Evolutionary conservation across 345 rosid genomes (phyloP).

Genomic region (Citrus hindsii): DNA sequence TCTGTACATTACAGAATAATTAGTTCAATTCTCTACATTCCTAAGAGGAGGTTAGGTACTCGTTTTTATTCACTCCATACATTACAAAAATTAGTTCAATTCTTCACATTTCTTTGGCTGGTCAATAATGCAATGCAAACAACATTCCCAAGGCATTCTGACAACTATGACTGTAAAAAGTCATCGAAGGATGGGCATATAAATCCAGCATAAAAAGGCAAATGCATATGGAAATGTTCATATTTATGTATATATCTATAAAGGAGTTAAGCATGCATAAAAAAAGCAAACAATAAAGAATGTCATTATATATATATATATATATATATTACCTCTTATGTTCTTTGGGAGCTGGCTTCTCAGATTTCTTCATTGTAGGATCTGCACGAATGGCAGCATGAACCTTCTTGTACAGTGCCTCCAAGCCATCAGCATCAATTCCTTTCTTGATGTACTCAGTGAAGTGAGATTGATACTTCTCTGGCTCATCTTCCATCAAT

Average conservation of each 20-base stretch:
- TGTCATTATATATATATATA: neutral
- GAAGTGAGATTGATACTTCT: conserved; percentile 68
- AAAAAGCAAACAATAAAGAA: neutral
- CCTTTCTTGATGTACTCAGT: conserved; percentile 55
- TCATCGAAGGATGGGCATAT: neutral
- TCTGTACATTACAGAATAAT: too few relatives aligned
- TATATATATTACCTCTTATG: conserved; percentile 47
- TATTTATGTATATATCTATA: neutral
- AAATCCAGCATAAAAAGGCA: neutral
- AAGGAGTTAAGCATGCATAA: neutral
- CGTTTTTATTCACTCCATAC: too few relatives aligned
- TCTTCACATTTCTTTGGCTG: neutral
- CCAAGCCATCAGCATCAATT: conserved; percentile 51
- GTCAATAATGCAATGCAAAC: neutral
- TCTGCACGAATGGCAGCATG: conserved; percentile 80
- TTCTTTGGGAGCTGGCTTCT: conserved; percentile 49
- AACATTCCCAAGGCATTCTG: neutral
- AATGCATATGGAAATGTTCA: neutral
- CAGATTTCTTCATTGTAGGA: conserved; percentile 46
- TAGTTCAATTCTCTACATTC: too few relatives aligned
- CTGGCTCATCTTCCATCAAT: conserved; percentile 59
- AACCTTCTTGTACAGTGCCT: conserved; percentile 60
- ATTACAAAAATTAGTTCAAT: neutral
- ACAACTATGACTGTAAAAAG: neutral
- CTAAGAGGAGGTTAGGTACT: too few relatives aligned